phyloP scores from a whole-genome alignment of 306 rosid species.

The Styphnolobium japonicum region DNA sequence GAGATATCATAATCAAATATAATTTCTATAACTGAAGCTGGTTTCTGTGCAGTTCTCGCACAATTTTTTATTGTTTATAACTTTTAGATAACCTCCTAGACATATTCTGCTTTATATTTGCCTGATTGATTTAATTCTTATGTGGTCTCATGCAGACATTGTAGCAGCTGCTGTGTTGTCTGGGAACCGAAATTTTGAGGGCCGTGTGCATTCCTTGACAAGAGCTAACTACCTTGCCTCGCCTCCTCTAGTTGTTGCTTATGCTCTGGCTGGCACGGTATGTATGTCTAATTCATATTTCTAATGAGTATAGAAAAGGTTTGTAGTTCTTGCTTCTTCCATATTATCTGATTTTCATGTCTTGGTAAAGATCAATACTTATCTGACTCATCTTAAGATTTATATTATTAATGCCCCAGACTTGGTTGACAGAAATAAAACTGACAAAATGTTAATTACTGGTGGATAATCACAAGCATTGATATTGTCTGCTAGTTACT shows the following conservation, averaged over 20 bases:
- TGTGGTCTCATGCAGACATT: constrained; percentile 57
- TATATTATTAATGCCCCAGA: not conserved
- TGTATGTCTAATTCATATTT: constrained; percentile 7
- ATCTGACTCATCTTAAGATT: not conserved
- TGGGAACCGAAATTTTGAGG: constrained; percentile 97
- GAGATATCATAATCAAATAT: constrained; percentile 6
- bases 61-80: not conserved
- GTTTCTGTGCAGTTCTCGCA: not conserved
- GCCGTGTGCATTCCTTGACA: constrained; percentile 96
- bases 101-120: not conserved
- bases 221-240: constrained; percentile 99
- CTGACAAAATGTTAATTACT: not conserved
- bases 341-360: not conserved
- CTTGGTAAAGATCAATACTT: not conserved
- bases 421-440: not conserved
- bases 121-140: constrained; percentile 3
- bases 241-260: constrained; percentile 94
- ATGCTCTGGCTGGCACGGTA: constrained; percentile 99
- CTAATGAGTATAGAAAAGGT: constrained; percentile 3
- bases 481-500: not conserved
- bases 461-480: not conserved
- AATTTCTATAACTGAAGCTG: constrained; percentile 8
- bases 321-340: constrained; percentile 16
- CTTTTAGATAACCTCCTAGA: not conserved
- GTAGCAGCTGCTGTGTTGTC: constrained; percentile 93